phyloP scores from a whole-genome alignment of 2,329 filamentous ascomycete genomes.

The Scedosporium boydii region DNA sequence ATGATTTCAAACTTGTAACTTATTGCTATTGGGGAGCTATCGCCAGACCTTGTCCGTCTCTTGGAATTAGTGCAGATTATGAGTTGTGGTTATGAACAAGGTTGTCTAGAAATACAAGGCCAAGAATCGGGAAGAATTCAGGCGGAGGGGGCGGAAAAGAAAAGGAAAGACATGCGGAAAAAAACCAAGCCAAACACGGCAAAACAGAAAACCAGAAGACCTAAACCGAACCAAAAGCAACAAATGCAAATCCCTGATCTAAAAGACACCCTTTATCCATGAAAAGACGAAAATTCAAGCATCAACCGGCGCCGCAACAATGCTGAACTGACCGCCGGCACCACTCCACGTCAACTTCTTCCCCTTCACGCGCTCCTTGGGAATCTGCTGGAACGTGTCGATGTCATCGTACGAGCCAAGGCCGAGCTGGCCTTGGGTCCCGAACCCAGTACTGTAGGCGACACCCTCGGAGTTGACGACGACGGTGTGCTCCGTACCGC shows the following conservation, averaged over 20 bases:
- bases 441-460: constrained; percentile 62
- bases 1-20: too few species aligned
- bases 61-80: background rate
- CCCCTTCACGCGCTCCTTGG: background rate
- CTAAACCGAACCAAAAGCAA: too few species aligned
- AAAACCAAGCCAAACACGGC: background rate
- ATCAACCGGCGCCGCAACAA: constrained; percentile 28
- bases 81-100: background rate
- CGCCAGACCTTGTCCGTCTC: too few species aligned
- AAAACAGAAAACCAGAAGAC: too few species aligned
- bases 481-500: constrained; percentile 58
- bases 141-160: background rate
- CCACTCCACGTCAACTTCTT: background rate
- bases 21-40: too few species aligned
- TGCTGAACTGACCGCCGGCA: background rate
- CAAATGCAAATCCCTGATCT: background rate
- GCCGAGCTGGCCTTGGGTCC: constrained; percentile 16
- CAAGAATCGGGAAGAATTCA: background rate
- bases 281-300: constrained; percentile 27
- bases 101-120: background rate
- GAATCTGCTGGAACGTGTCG: background rate
- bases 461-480: constrained; percentile 54
- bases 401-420: background rate
- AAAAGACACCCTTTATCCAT: constrained; percentile 8
- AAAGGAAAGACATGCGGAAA: background rate